Evolutionary conservation across 2,329 filamentous ascomycete species (phyloP), one percentile per base, ranked within the genome.

Genomic region (Leptographium radiaticola): DNA sequence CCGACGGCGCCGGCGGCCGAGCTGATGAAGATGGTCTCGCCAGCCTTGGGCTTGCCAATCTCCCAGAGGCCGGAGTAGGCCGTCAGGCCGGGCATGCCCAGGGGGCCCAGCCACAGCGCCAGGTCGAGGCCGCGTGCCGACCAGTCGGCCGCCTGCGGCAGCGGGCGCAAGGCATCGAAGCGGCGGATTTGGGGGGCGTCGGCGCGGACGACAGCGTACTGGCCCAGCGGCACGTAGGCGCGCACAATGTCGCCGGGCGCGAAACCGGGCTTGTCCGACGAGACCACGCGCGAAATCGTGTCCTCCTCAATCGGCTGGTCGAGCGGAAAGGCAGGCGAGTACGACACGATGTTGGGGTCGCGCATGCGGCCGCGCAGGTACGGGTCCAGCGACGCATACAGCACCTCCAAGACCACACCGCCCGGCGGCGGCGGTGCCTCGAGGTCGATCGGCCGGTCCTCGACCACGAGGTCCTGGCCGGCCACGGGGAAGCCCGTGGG

Each of bases 341-440:
- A 93, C 11, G 86, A 89, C 70, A 85, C 80, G 64, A 70, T 62
- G 39, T 72, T 66, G 8, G 85, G 64, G 49, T 74, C 68, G 49
- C 87, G 83, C 86, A 95, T 90, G 60, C 80, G 79, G 57, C 85
- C 86, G 55, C 89, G 85, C 73, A 87, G 81, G 72, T 94, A 95
- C 2, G 89, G 89, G 68, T 95, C 89, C 70, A 85, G 85, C 43
- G 86, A 90, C 59, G 82, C 75, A 67, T 86, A 88, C 63, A 84
- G 77, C 61, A 85, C 79, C 70, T 88, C 79, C 59, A 84, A 70
- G 36, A 80, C 79, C 49, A 94, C 67, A 43, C 88, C 83, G 58
- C 86, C 84, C 46, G 77, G 66, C 30, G 81, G 75, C 33, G 81
- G 76, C 6, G 77, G 66, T 51, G 77, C 72, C 2, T 55, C 47